Evolutionary conservation across 2,329 filamentous ascomycete genomes (phyloP).

Genomic region (Penicillium paneum): DNA sequence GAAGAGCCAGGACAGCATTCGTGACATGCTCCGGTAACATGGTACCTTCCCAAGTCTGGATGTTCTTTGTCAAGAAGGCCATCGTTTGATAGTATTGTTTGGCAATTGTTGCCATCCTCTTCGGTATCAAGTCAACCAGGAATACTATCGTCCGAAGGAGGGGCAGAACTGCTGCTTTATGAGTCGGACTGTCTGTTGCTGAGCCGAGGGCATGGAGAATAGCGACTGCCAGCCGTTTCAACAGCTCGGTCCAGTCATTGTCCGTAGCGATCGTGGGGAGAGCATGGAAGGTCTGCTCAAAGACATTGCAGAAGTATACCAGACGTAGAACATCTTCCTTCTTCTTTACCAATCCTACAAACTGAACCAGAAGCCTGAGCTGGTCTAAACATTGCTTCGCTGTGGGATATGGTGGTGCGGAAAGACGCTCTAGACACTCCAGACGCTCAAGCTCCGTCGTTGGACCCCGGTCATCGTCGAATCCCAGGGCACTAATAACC

Average conservation of each 20-base stretch:
- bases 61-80: conserved; percentile 33
- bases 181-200: conserved; percentile 10
- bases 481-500: conserved; percentile 27
- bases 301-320: conserved; percentile 44
- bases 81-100: conserved; percentile 42
- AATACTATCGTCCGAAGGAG: conserved; percentile 38
- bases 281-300: conserved; percentile 39
- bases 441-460: conserved; percentile 4
- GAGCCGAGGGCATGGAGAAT: conserved; percentile 36
- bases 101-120: conserved; percentile 39
- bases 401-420: conserved; percentile 33
- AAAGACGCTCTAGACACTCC: conserved; percentile 27
- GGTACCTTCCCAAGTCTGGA: conserved; percentile 16
- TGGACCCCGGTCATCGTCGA: neutral
- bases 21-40: conserved; percentile 31
- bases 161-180: conserved; percentile 23
- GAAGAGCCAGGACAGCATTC: conserved; percentile 40
- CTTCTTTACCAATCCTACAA: conserved; percentile 53
- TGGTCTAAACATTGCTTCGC: conserved; percentile 47
- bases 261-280: conserved; percentile 38
- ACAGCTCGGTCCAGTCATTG: conserved; percentile 41
- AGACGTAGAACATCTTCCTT: conserved; percentile 41
- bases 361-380: conserved; percentile 66
- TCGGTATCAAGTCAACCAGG: conserved; percentile 40
- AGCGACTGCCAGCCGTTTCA: conserved; percentile 38